These are phyloP conservation scores for Fraxinus xanthoxyloides DNA, from an alignment of 305 asterid genomes.

Conservation along the genomic window DNA sequence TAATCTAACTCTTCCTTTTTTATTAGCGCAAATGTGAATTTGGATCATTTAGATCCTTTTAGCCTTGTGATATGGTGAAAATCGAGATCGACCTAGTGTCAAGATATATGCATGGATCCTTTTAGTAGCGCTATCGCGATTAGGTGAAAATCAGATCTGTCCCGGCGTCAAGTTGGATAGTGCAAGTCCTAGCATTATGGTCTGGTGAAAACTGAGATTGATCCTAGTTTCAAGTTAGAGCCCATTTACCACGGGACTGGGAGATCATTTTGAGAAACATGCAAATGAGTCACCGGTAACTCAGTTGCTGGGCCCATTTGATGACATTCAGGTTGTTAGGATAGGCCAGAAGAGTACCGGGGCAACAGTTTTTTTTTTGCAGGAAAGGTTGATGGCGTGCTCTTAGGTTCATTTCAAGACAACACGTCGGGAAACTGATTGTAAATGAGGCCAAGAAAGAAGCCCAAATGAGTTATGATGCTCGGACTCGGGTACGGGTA, in stretches of 20 bases:
- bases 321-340: neutral
- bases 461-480: neutral
- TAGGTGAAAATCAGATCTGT: neutral
- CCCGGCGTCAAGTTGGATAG: neutral
- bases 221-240: neutral
- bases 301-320: neutral
- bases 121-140: neutral
- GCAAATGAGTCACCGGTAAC: neutral
- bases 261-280: neutral
- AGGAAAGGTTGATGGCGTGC: neutral
- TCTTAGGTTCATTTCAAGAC: neutral
- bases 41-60: neutral
- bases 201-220: neutral
- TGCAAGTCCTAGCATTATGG: neutral
- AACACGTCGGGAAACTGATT: neutral
- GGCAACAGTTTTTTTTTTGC: neutral
- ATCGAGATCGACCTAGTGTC: neutral
- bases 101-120: neutral
- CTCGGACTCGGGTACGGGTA: no score
- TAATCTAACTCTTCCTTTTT: neutral
- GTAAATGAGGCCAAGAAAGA: neutral
- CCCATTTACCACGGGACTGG: neutral
- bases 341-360: neutral
- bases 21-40: neutral
- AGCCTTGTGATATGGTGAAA: constrained; percentile 1